Percentiles rank a stretch among this genome's conserved stretches.
phyloP scores from a whole-genome alignment of 1,284 basidiomycete genomes.

The Ustilago xerochloae region DNA sequence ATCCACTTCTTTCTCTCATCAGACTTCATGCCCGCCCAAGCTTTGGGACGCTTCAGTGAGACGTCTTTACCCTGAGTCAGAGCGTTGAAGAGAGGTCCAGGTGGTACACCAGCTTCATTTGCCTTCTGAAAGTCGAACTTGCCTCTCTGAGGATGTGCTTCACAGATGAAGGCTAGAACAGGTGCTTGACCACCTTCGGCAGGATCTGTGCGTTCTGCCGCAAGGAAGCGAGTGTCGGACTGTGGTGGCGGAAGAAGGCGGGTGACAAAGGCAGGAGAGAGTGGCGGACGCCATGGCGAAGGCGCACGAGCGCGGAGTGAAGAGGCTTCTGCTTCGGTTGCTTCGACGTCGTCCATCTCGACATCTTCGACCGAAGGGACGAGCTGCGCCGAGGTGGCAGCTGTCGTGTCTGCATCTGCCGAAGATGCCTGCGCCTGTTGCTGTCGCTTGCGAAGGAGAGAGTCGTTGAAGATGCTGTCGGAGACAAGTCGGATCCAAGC shows the following conservation, averaged over 20 bases:
- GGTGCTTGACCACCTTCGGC: conserved; percentile 35
- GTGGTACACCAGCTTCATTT: conserved; percentile 75
- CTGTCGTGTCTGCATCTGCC: background rate
- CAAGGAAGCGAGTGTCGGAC: conserved; percentile 14
- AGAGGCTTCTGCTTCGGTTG: background rate
- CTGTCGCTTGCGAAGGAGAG: conserved; percentile 34
- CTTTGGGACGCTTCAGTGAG: conserved; percentile 67
- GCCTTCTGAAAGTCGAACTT: conserved; percentile 83
- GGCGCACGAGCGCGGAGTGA: background rate
- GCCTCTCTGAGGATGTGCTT: conserved; percentile 83
- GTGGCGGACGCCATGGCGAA: conserved; percentile 29
- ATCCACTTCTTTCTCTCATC: conserved; percentile 48
- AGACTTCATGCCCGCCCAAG: conserved; percentile 44
- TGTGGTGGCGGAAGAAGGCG: conserved; percentile 21
- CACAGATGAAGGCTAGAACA: conserved; percentile 75
- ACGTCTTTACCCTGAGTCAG: conserved; percentile 70
- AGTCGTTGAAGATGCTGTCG: conserved; percentile 64
- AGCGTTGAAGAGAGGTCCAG: conserved; percentile 72
- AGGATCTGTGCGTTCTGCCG: conserved; percentile 21
- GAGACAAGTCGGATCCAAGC: conserved; percentile 57
- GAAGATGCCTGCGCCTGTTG: conserved; percentile 1
- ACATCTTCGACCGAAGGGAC: conserved; percentile 11
- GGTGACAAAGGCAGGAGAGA: conserved; percentile 34
- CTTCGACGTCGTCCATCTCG: conserved; percentile 25
- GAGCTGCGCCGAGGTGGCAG: background rate